These are phyloP conservation scores for Colletotrichum spaethianum DNA, from an alignment of 2,329 filamentous ascomycete species.

Conservation along the genomic window DNA sequence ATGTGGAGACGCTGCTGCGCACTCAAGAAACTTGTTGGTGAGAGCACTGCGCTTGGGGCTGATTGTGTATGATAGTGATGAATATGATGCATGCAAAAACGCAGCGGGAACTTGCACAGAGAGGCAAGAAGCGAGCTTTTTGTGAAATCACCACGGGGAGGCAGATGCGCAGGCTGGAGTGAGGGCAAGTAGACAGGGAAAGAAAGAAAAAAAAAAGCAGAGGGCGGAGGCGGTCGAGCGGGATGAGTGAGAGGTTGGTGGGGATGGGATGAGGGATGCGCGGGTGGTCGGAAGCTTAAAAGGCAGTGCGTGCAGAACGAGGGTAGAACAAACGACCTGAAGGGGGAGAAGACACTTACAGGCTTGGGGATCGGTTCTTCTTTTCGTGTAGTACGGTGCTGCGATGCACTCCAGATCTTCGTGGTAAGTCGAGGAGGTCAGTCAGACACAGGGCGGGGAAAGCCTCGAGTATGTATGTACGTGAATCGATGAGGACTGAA, in stretches of 20 bases:
- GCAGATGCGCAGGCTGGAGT: background rate
- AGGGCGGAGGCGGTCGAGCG: constrained; percentile 36
- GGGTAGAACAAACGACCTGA: constrained; percentile 7
- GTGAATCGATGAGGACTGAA: constrained; percentile 1
- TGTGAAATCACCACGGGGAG: background rate
- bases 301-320: constrained; percentile 37
- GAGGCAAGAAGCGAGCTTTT: constrained; percentile 19
- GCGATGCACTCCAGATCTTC: constrained; percentile 42
- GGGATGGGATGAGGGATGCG: constrained; percentile 31
- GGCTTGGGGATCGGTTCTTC: constrained; percentile 29
- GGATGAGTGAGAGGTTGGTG: constrained; percentile 40
- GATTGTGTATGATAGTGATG: constrained; percentile 7
- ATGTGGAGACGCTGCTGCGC: constrained; percentile 32
- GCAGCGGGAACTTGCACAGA: background rate
- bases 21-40: constrained; percentile 29
- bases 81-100: constrained; percentile 16
- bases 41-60: constrained; percentile 19
- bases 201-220: too few relatives aligned
- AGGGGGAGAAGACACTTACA: constrained; percentile 35
- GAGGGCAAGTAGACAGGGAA: constrained; percentile 19
- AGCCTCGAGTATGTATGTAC: constrained; percentile 28
- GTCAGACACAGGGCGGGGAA: constrained; percentile 37
- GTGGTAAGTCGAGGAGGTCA: constrained; percentile 36
- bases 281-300: constrained; percentile 40
- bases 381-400: constrained; percentile 35